phyloP scores from a whole-genome alignment of 495 filamentous ascomycete genomes.

The Penicillium lividum region DNA sequence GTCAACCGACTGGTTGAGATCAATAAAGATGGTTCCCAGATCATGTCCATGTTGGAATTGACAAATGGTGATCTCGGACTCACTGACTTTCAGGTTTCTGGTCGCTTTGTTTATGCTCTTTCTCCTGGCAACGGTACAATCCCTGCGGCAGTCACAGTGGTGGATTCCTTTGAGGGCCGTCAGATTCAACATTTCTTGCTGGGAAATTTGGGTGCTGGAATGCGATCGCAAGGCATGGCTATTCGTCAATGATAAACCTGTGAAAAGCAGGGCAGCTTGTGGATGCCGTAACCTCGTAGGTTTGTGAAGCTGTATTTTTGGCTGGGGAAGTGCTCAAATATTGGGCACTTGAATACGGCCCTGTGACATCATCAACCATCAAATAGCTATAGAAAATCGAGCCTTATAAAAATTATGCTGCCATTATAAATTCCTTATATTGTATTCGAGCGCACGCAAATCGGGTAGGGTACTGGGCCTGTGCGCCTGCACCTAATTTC shows the following conservation, averaged over 20 bases:
- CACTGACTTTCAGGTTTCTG: slow-evolving; percentile 53
- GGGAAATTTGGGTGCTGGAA: slow-evolving; percentile 15
- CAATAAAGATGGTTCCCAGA: slow-evolving; percentile 8
- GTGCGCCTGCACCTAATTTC: too few species aligned
- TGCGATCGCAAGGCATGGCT: slow-evolving; percentile 1
- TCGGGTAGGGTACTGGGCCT: too few species aligned
- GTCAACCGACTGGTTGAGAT: slow-evolving; percentile 57
- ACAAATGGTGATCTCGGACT: slow-evolving; percentile 50
- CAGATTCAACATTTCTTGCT: slow-evolving; percentile 44
- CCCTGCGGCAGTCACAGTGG: slow-evolving; percentile 47
- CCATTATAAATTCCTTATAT: too few species aligned
- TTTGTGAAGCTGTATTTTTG: too few species aligned
- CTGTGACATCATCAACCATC: too few species aligned
- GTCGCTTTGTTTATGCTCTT: slow-evolving; percentile 56
- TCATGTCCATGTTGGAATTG: slow-evolving; percentile 42
- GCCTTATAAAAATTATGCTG: too few species aligned
- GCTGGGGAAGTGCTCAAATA: too few species aligned
- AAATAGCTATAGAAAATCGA: too few species aligned
- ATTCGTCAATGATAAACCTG: not conserved
- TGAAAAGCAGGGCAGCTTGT: too few species aligned
- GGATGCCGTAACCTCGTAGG: too few species aligned
- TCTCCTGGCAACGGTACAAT: slow-evolving; percentile 51
- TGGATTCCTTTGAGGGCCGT: slow-evolving; percentile 46
- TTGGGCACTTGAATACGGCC: too few species aligned
- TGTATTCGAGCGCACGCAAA: too few species aligned